Base-by-base conservation (phyloP, 2,329 filamentous ascomycete species). In the Colletotrichum plurivorum region DNA sequence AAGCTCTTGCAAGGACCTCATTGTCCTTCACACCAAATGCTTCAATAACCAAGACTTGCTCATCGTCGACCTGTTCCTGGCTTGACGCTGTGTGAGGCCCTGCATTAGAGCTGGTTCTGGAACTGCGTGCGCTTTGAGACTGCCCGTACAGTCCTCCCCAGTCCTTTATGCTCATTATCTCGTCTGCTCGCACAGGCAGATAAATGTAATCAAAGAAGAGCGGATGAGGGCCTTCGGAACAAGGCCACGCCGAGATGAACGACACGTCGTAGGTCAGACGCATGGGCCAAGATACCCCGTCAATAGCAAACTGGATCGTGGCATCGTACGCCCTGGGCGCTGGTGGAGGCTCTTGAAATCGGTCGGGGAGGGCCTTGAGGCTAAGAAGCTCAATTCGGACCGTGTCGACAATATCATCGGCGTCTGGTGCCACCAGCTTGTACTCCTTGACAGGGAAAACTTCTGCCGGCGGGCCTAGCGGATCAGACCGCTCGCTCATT, bases 11-110 rank as follows among this genome's bases (percentile, higher is more conserved):
- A 73, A 94, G 85, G 4, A 94, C 92, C 78, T 94, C 92, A 73
- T 94, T 94, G 78, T 94, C 92, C 56, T 84, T 84, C 22, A 92
- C 91, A 1, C 92, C 92, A 76, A 93, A 90, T 0, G 92, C 90
- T 79, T 94, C 91, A 15, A 94, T 85, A 5, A 92, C 90, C 9
- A 94, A 82, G 4, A 94, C 91, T 73, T 88, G 87, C 72, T 92
- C 91, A 27, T 88, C 82, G 63, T 90, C 88, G 18, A 84, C 81
- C 15, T 84, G 81, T 15, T 83, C 80, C 46, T 75, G 73, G 55
- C 71, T 74, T 62, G 36, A 65, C 48, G 12, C 71, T 63, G 54
- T 67, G 53, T 64, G 59, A 39, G 73, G 73, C 16, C 73, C 75
- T 61, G 78, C 77, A 16, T 76, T 77, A 10, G 79, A 79, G 55